Evolutionary conservation across 768 basidiomycete species (phyloP).

Genomic region (Russula vinacea): DNA sequence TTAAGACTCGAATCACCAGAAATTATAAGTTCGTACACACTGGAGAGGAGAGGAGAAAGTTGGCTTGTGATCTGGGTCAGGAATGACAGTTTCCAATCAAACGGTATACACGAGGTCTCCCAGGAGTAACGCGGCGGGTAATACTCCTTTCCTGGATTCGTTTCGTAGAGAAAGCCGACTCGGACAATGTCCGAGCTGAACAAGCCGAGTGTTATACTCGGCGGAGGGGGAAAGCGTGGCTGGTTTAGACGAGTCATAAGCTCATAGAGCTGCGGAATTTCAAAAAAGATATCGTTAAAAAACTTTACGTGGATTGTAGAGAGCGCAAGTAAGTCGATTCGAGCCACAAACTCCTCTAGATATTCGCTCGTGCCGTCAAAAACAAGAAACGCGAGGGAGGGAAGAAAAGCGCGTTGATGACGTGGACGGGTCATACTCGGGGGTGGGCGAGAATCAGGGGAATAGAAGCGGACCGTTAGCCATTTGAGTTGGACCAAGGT

Average conservation of each 20-base stretch:
- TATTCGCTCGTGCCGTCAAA: slow-evolving; percentile 14
- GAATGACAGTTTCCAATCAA: slow-evolving; percentile 13
- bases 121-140: no score
- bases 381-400: neutral
- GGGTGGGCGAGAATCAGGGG: neutral
- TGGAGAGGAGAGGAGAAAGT: neutral
- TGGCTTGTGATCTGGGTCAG: slow-evolving; percentile 7
- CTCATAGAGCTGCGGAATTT: neutral
- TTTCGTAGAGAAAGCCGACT: no score
- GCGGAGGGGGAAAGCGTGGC: neutral
- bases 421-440: neutral
- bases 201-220: neutral
- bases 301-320: neutral
- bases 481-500: neutral
- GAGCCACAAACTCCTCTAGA: slow-evolving; percentile 6
- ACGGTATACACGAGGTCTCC: neutral
- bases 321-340: neutral
- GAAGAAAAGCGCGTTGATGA: neutral
- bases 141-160: no score
- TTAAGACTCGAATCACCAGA: no score
- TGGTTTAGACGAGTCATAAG: neutral
- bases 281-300: slow-evolving; percentile 7
- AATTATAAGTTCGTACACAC: neutral
- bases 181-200: rapidly evolving
- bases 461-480: neutral